Conservation (phyloP, 2,329 filamentous ascomycete genomes). For the Hymenoscyphus repandus region DNA sequence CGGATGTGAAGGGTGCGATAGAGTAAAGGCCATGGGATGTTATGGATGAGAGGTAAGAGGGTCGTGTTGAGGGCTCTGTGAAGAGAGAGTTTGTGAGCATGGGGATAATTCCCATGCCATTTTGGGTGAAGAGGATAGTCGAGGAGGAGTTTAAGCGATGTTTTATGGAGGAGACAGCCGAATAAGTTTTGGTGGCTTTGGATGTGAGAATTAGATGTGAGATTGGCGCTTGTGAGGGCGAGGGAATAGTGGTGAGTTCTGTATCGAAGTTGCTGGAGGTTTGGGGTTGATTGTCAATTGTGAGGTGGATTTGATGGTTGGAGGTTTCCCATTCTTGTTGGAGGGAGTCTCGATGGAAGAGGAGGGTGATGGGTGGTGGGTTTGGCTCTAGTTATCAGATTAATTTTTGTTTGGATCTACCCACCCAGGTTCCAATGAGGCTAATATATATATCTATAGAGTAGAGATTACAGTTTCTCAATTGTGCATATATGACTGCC, state of each 20-base stretch:
- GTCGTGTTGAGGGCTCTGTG: constrained; percentile 50
- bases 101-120: constrained; percentile 73
- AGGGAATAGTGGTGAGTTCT: constrained; percentile 11
- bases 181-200: constrained; percentile 66
- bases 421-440: no score
- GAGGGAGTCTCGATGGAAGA: constrained; percentile 60
- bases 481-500: no score
- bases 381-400: constrained; percentile 26
- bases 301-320: constrained; percentile 17
- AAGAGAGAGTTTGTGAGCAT: constrained; percentile 54
- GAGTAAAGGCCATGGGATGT: constrained; percentile 53
- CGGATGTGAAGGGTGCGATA: constrained; percentile 43
- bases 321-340: constrained; percentile 41
- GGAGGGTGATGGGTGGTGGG: constrained; percentile 70
- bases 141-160: constrained; percentile 57
- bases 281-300: constrained; percentile 18
- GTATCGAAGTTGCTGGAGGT: constrained; percentile 18
- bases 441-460: no score
- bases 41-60: constrained; percentile 68
- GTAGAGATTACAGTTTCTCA: no score
- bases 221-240: constrained; percentile 38
- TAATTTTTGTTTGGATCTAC: neutral
- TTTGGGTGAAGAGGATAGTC: constrained; percentile 81
- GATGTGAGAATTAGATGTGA: constrained; percentile 72
- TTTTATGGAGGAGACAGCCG: constrained; percentile 52